phyloP scores from a whole-genome alignment of 2,329 filamentous ascomycete genomes.

The Annulohypoxylon truncatum region DNA sequence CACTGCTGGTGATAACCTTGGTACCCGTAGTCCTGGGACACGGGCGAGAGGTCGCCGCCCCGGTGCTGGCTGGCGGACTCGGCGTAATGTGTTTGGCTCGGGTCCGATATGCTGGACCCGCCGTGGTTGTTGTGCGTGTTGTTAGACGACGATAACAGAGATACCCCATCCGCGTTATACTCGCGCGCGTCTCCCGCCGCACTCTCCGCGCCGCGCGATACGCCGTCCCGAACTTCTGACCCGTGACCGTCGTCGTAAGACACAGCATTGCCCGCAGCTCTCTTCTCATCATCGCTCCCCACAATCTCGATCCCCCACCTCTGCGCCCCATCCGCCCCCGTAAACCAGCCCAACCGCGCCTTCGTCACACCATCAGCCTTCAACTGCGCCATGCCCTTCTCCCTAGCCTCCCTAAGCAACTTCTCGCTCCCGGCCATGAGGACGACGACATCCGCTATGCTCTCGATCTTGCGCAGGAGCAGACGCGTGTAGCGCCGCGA shows the following conservation, averaged over 20 bases:
- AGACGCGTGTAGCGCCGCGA: conserved; percentile 22
- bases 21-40: neutral
- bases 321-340: neutral
- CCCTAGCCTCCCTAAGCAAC: conserved; percentile 16
- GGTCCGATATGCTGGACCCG: neutral
- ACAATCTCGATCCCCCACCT: conserved; percentile 25
- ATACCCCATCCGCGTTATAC: neutral
- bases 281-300: neutral
- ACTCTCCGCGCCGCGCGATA: neutral
- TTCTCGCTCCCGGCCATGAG: conserved; percentile 29
- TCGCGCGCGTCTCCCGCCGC: neutral
- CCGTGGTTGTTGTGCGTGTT: neutral
- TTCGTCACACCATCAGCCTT: conserved; percentile 3
- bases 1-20: neutral
- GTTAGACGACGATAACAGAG: neutral
- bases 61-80: neutral
- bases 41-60: neutral
- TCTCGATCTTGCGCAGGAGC: conserved; percentile 11
- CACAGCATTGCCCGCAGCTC: neutral
- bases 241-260: neutral
- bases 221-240: neutral
- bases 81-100: neutral
- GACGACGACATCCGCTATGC: conserved; percentile 29
- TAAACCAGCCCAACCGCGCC: conserved; percentile 23
- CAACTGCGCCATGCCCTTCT: neutral